A percentile compares a stretch with the other conserved stretches of the same genome.
phyloP scores from a whole-genome alignment of 345 rosid genomes.

The Gynandropsis gynandra region DNA sequence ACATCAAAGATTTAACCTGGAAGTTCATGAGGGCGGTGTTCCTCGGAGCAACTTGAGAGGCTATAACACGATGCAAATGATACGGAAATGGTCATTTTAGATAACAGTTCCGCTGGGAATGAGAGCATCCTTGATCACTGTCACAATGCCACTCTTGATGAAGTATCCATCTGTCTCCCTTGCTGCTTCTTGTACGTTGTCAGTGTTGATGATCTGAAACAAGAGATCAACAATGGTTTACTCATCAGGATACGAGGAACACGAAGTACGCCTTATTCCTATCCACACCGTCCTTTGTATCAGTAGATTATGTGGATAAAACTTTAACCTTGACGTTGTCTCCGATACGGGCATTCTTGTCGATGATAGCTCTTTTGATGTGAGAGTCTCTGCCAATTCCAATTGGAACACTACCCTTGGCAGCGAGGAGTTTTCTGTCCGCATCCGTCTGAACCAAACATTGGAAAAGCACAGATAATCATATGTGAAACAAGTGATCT shows the following conservation, averaged over 20 bases:
- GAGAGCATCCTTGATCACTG: slow-evolving; percentile 90
- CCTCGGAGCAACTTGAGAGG: too few relatives aligned
- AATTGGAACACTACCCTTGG: slow-evolving; percentile 86
- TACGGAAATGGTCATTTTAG: slow-evolving; percentile 11
- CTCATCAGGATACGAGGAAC: slow-evolving; percentile 4
- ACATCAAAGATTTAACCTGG: too few relatives aligned
- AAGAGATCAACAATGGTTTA: background rate
- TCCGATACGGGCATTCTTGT: slow-evolving; percentile 91
- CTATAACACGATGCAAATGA: too few relatives aligned
- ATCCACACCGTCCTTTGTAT: background rate
- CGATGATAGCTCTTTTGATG: slow-evolving; percentile 86
- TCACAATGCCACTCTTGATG: slow-evolving; percentile 94
- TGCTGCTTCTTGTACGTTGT: slow-evolving; percentile 90
- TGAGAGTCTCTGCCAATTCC: slow-evolving; percentile 85
- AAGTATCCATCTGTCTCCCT: slow-evolving; percentile 94
- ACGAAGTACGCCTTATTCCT: background rate
- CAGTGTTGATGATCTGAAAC: slow-evolving; percentile 68
- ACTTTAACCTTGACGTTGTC: slow-evolving; percentile 70
- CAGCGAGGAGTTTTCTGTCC: slow-evolving; percentile 72
- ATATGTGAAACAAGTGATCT: background rate
- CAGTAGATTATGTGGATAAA: background rate
- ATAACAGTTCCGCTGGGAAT: slow-evolving; percentile 84
- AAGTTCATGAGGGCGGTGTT: too few relatives aligned
- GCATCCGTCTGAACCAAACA: slow-evolving; percentile 59
- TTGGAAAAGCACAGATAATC: slow-evolving; percentile 2